Percentiles rank a stretch among this genome's conserved stretches.
Conservation (phyloP, 495 filamentous ascomycete genomes). For the Penicillium atrosanguineum region DNA sequence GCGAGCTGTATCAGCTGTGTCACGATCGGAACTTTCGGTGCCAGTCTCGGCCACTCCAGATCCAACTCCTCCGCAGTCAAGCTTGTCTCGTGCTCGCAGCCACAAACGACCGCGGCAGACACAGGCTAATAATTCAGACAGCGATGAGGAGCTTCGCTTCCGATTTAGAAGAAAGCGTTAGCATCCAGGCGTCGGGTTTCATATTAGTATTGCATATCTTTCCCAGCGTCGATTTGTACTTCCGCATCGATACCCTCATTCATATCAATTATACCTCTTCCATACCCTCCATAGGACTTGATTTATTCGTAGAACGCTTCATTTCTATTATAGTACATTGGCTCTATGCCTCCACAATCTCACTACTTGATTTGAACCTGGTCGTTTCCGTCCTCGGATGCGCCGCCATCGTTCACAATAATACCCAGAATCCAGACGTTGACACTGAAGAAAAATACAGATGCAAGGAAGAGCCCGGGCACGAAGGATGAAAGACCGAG, state of each 20-base stretch:
- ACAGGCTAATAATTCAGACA: conserved; percentile 31
- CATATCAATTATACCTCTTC: not conserved
- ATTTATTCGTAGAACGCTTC: not conserved
- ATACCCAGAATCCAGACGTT: conserved; percentile 87
- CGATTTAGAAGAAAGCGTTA: conserved; percentile 55
- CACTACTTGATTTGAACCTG: not conserved
- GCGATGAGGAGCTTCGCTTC: conserved; percentile 56
- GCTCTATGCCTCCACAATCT: not conserved
- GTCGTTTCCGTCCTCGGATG: not conserved
- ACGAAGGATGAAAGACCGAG: conserved; percentile 80
- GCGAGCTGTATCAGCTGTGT: not conserved
- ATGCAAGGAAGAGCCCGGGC: conserved; percentile 74
- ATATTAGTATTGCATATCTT: not conserved
- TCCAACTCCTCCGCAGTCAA: conserved; percentile 12
- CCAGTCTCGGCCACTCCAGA: conserved; percentile 13
- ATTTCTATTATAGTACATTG: not conserved
- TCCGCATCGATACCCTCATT: conserved; percentile 21
- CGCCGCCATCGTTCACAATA: conserved; percentile 66
- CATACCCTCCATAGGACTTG: not conserved
- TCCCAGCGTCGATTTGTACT: conserved; percentile 6
- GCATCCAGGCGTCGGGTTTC: not conserved
- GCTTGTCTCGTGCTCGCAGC: conserved; percentile 16
- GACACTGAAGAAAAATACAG: conserved; percentile 74
- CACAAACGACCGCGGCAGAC: conserved; percentile 45
- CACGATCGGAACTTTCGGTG: conserved; percentile 14